A percentile compares a stretch with the other conserved stretches of the same genome.
These are phyloP conservation scores for Edaphochlamys debaryana DNA, from an alignment of 139 green algal species.

Conservation along the genomic window DNA sequence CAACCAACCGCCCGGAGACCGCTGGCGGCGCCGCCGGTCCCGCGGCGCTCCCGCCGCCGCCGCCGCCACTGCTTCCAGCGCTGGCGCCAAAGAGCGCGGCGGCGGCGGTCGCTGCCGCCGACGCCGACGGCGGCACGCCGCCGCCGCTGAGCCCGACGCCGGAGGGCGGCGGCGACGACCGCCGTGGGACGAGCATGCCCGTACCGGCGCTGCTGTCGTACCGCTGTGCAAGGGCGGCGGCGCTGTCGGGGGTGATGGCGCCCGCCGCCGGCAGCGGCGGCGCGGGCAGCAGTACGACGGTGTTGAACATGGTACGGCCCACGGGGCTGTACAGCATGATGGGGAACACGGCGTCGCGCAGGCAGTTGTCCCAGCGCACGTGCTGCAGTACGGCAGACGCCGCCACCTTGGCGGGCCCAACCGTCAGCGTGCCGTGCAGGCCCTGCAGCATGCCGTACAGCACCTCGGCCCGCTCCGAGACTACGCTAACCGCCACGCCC, in stretches of 20 bases:
- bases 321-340: conserved; percentile 65
- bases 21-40: conserved; percentile 16
- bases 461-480: conserved; percentile 67
- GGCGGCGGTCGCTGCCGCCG: neutral
- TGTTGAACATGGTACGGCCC: conserved; percentile 54
- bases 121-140: neutral
- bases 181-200: no score
- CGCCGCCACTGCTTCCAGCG: neutral
- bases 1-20: conserved; percentile 42
- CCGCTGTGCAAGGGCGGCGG: no score
- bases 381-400: conserved; percentile 21
- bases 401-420: conserved; percentile 51
- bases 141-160: no score
- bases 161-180: no score
- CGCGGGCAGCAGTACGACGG: conserved; percentile 34
- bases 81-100: neutral
- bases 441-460: conserved; percentile 61
- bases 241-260: neutral
- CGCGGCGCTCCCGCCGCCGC: neutral
- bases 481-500: conserved; percentile 72
- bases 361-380: conserved; percentile 79
- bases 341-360: conserved; percentile 61
- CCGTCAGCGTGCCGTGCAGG: conserved; percentile 14
- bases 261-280: conserved; percentile 1
- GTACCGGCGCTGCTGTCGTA: no score